Evolutionary conservation across 2,329 filamentous ascomycete genomes (phyloP).

Genomic region (Diaporthe capsici): DNA sequence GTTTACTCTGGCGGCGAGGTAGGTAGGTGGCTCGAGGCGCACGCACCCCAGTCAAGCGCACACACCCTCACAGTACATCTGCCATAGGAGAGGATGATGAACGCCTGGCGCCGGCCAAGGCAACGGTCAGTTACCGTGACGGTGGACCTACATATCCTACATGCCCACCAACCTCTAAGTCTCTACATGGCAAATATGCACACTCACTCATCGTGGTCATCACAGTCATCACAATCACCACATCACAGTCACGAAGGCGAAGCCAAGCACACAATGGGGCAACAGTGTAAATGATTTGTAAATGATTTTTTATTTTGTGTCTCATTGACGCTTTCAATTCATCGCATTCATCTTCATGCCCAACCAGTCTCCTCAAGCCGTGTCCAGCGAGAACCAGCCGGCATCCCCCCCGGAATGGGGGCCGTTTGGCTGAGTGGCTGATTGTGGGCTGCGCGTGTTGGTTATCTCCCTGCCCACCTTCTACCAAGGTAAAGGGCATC

Average conservation of each 20-base stretch:
- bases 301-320: not conserved
- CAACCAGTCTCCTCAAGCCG: too few species aligned
- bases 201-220: not conserved
- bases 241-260: not conserved
- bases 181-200: too few species aligned
- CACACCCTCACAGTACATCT: too few species aligned
- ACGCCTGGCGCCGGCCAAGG: too few species aligned
- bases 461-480: not conserved
- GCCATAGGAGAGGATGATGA: too few species aligned
- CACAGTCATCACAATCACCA: not conserved
- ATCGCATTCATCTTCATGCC: constrained; percentile 25
- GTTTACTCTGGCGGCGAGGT: too few species aligned
- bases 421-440: not conserved
- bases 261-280: too few species aligned
- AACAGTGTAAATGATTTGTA: not conserved
- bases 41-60: too few species aligned
- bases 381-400: not conserved
- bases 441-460: not conserved
- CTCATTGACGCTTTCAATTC: constrained; percentile 29
- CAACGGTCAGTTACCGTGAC: too few species aligned
- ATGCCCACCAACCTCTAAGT: too few species aligned
- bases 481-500: not conserved
- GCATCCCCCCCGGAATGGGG: too few species aligned
- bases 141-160: not conserved
- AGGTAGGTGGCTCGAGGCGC: too few species aligned